These are phyloP conservation scores for Cladorrhinum sp. DNA, from an alignment of 2,329 filamentous ascomycete genomes.

Conservation along the genomic window DNA sequence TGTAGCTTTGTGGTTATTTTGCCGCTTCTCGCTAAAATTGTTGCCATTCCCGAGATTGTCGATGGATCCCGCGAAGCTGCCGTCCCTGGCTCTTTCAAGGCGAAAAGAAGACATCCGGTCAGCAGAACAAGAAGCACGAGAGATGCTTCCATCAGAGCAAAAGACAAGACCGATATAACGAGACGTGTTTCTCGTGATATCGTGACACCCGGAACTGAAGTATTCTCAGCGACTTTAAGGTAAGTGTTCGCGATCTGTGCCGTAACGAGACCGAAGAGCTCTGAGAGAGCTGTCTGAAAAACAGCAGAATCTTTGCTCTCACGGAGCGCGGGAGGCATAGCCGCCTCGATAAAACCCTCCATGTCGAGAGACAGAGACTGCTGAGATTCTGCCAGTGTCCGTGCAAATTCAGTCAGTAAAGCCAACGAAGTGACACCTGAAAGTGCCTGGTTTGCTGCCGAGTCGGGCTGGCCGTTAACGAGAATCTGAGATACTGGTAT, in stretches of 20 bases:
- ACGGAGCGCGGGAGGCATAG: no score
- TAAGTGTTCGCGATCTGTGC: background rate
- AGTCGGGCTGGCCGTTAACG: background rate
- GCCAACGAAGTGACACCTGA: background rate
- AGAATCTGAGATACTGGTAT: background rate
- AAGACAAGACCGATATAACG: background rate
- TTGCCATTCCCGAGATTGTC: background rate
- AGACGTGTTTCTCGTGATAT: background rate
- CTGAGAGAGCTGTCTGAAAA: background rate
- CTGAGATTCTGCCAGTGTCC: background rate
- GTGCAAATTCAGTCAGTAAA: background rate
- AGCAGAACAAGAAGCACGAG: background rate
- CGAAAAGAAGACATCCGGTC: background rate
- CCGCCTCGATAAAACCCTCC: background rate
- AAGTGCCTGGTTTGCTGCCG: background rate
- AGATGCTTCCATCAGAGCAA: background rate
- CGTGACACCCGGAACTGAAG: background rate
- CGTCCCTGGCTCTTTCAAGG: background rate
- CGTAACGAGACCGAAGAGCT: background rate
- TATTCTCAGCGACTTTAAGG: background rate
- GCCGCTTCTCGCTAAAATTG: background rate
- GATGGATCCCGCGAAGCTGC: background rate
- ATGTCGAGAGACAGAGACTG: background rate
- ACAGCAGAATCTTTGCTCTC: no score
- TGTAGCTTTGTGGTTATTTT: background rate